Evolutionary conservation across 2,329 filamentous ascomycete genomes (phyloP).

Genomic region (Monilinia laxa): DNA sequence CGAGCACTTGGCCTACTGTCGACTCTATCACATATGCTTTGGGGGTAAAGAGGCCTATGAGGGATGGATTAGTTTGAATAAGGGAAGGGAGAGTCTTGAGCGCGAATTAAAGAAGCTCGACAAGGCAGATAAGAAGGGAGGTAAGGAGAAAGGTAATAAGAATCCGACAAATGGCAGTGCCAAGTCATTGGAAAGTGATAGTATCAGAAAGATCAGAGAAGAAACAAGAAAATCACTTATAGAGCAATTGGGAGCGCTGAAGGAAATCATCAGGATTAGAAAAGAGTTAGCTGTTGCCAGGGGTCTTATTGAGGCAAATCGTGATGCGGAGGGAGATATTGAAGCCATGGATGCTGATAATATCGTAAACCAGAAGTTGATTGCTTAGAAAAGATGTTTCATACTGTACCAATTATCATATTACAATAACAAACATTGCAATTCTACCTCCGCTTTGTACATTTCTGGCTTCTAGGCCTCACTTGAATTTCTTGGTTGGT

Average conservation of each 20-base stretch:
- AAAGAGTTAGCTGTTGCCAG: conserved; percentile 3
- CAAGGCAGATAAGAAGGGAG: not conserved
- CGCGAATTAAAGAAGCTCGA: conserved; percentile 4
- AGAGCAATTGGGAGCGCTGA: not conserved
- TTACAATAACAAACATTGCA: not conserved
- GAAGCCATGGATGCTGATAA: not conserved
- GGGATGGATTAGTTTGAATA: conserved; percentile 8
- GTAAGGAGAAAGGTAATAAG: not conserved
- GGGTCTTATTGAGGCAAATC: not conserved
- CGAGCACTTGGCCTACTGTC: conserved; percentile 35
- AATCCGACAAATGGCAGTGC: not conserved
- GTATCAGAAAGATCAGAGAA: not conserved
- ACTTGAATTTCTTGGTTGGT: no score
- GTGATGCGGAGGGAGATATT: not conserved
- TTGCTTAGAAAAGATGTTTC: not conserved
- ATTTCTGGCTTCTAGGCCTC: no score
- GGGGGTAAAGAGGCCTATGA: conserved; percentile 32
- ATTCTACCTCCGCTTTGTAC: not conserved
- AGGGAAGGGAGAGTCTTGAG: not conserved
- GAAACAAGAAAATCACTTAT: not conserved
- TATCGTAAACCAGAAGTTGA: not conserved
- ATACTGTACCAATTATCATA: not conserved
- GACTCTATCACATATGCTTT: conserved; percentile 35
- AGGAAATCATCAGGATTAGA: not conserved
- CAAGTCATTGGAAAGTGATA: not conserved